phyloP scores from a whole-genome alignment of 306 rosid species.

The Vachellia collinsii region DNA sequence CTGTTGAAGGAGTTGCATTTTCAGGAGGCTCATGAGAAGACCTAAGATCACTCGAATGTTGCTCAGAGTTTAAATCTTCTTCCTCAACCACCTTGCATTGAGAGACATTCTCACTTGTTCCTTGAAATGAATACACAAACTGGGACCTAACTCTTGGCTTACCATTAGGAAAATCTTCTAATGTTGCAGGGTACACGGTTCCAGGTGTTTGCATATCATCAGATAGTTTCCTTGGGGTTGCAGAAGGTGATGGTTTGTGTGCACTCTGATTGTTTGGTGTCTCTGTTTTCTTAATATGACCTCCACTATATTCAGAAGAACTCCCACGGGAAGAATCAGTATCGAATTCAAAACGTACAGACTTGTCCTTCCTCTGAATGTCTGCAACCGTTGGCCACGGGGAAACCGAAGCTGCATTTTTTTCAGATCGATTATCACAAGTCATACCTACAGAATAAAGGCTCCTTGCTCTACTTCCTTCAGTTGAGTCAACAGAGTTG shows the following conservation, averaged over 20 bases:
- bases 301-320: conserved; percentile 52
- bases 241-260: conserved; percentile 60
- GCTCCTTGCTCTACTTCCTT: conserved; percentile 35
- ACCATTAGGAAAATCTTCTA: conserved; percentile 52
- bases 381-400: conserved; percentile 56
- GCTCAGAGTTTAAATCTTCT: conserved; percentile 48
- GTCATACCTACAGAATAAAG: conserved; percentile 28
- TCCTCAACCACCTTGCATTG: conserved; percentile 50
- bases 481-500: conserved; percentile 33
- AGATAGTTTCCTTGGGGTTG: conserved; percentile 80
- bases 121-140: conserved; percentile 57
- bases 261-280: conserved; percentile 57
- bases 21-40: conserved; percentile 49
- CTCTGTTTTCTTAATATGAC: conserved; percentile 41
- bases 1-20: conserved; percentile 47
- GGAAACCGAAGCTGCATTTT: conserved; percentile 42
- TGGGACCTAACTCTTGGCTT: conserved; percentile 72
- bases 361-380: conserved; percentile 59
- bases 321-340: conserved; percentile 51
- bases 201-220: conserved; percentile 97
- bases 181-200: conserved; percentile 74
- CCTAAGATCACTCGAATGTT: conserved; percentile 51
- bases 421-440: conserved; percentile 27
- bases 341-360: conserved; percentile 78
- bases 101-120: conserved; percentile 50